Evolutionary conservation across 2,329 filamentous ascomycete genomes (phyloP), one percentile per base, ranked within the genome.

Genomic region (Akanthomyces muscarius): DNA sequence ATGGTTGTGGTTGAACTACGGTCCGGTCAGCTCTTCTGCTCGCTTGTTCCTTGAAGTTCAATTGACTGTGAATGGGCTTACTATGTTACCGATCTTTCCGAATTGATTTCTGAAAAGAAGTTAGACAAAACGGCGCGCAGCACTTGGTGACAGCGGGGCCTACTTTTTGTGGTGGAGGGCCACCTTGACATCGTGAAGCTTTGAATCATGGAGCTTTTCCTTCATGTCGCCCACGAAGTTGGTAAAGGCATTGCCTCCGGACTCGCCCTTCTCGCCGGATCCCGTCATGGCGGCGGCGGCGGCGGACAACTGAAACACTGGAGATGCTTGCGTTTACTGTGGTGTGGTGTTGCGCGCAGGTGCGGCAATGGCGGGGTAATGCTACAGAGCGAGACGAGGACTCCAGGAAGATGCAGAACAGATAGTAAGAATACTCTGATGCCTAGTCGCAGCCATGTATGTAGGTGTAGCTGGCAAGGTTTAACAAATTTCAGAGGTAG

Each of bases 1-100:
- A 74, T 98, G 94, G 66, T 96, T 91, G 28, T 84, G 81, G 71
- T 97, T 98, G 77, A 97, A 84, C 83, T 86, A 58, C 1, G 21
- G 30, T 3, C 11, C 14, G 18, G 42, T 67, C 64, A 63, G 60
- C 42, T 53, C 28, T 30, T 45, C 45, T 28, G 16, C 21, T 41
- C 11, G 11, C 23, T 25, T 11, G 8, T 13, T 3, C 18, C 18
- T 42, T 5, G n/a, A 25, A 0, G 13, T 21, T 10, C 4, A 33
- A 42, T 42, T n/a, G 4, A 14, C 28, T 21, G n/a, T 47, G 23
- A 50, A 47, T 4, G 2, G 25, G 66, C 79, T 65, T 76, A 87
- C 84, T 68, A 89, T 68, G 68, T 89, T 89, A 47, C 75, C 83
- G 56, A 88, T 75, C 71, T 89, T 89, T 60, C 86, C 86, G 68